These are phyloP conservation scores for Opeltia flavorubescens DNA, from an alignment of 495 filamentous ascomycete species.

Conservation along the genomic window DNA sequence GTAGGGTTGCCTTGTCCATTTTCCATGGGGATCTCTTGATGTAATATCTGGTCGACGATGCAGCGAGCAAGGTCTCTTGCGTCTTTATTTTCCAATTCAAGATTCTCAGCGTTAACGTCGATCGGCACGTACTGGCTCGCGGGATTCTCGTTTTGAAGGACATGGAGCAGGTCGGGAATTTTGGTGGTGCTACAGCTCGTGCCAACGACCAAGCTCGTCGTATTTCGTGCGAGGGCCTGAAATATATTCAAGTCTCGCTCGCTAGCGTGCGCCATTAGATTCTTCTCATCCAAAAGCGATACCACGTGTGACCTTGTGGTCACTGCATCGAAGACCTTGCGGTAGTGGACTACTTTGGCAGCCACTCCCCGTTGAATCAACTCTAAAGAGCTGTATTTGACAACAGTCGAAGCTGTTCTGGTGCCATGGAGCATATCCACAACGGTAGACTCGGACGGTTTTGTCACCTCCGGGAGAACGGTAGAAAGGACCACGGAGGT, in stretches of 20 bases:
- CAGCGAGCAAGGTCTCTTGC: slow-evolving; percentile 7
- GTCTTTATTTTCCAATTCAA: slow-evolving; percentile 1
- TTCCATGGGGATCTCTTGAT: neutral
- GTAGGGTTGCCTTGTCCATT: slow-evolving; percentile 3
- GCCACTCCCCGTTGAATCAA: neutral
- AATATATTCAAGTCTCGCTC: slow-evolving; percentile 9
- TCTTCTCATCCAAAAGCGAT: slow-evolving; percentile 9
- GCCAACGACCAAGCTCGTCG: slow-evolving; percentile 7
- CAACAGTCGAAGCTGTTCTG: neutral
- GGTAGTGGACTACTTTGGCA: neutral
- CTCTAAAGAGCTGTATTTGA: neutral
- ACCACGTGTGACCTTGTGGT: slow-evolving; percentile 9
- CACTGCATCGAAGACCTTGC: neutral
- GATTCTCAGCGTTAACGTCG: slow-evolving; percentile 11
- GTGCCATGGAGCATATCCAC: neutral
- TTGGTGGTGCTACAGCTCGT: slow-evolving; percentile 11
- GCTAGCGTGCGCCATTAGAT: slow-evolving; percentile 6
- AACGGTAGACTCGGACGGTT: neutral
- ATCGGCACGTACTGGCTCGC: slow-evolving; percentile 3
- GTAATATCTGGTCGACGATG: slow-evolving; percentile 6
- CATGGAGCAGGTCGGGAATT: slow-evolving; percentile 13
- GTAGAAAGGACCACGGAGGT: slow-evolving; percentile 10
- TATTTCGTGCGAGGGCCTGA: slow-evolving; percentile 12
- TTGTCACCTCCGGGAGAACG: neutral
- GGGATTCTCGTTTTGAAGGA: slow-evolving; percentile 11